phyloP scores from a whole-genome alignment of 129 eudicot species.

The Flaveria bidentis region DNA sequence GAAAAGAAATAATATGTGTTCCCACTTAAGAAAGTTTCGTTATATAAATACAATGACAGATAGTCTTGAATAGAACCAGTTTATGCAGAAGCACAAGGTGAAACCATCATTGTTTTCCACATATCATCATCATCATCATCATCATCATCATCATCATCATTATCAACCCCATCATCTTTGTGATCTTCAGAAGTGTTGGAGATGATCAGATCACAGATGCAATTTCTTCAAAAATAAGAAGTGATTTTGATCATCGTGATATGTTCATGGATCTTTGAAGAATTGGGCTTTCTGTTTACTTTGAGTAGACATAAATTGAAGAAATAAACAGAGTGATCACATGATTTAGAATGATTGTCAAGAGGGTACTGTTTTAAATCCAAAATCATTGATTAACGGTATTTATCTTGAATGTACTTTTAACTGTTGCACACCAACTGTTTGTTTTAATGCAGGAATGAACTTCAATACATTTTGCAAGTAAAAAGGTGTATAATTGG shows the following conservation, averaged over 20 bases:
- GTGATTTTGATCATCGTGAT: background rate
- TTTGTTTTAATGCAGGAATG: conserved; percentile 28
- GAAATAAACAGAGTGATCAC: background rate
- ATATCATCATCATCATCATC: background rate
- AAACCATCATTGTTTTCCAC: background rate
- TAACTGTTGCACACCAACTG: conserved; percentile 20
- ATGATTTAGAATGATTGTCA: conserved; percentile 15
- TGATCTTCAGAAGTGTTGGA: background rate
- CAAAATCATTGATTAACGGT: background rate
- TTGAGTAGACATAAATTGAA: conserved; percentile 1
- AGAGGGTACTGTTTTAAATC: background rate
- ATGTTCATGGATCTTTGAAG: background rate
- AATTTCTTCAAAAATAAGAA: background rate
- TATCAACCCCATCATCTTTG: too few relatives aligned
- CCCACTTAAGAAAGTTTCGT: background rate
- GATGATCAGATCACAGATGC: conserved; percentile 4
- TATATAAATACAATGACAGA: background rate
- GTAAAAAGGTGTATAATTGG: too few relatives aligned
- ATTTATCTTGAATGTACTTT: background rate
- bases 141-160: too few relatives aligned
- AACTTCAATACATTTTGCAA: conserved; percentile 13
- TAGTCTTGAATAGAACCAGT: too few relatives aligned
- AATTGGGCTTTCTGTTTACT: too few relatives aligned
- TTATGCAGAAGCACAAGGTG: background rate
- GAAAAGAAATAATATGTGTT: background rate